Percentiles rank a stretch among this genome's conserved stretches.
phyloP scores from a whole-genome alignment of 257 asterid species.

The Solanum medicagineum region DNA sequence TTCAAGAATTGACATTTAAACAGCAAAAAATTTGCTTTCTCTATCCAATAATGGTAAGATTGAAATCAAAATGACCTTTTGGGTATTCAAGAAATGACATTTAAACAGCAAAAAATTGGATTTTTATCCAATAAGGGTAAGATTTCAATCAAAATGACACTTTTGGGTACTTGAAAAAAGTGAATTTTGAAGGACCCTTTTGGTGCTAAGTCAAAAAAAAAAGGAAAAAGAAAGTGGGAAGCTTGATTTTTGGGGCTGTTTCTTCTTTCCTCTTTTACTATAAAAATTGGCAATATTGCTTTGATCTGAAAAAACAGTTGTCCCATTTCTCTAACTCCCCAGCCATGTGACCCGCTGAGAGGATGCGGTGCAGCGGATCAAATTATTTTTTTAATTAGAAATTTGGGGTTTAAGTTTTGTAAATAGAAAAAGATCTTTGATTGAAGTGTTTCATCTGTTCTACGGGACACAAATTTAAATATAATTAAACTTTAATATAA shows the following conservation, averaged over 20 bases:
- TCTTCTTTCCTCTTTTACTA: neutral
- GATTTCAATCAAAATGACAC: neutral
- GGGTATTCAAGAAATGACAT: neutral
- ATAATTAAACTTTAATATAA: too few relatives aligned
- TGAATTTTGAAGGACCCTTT: neutral
- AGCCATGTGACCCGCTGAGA: neutral
- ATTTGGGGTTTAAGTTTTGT: too few relatives aligned
- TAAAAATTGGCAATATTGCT: neutral
- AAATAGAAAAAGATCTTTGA: too few relatives aligned
- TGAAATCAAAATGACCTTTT: neutral
- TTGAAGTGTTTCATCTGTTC: too few relatives aligned
- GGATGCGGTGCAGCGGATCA: too few relatives aligned
- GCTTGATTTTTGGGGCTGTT: neutral
- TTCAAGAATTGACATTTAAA: neutral
- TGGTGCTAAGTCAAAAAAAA: neutral
- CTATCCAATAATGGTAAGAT: neutral
- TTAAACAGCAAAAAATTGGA: neutral
- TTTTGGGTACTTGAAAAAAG: neutral
- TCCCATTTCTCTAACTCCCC: neutral
- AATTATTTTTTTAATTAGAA: too few relatives aligned
- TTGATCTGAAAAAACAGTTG: neutral
- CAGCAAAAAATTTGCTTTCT: neutral
- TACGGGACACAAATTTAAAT: too few relatives aligned
- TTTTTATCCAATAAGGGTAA: neutral
- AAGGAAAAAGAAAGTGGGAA: neutral